Base-by-base conservation (phyloP, 257 asterid genomes). In the Nicotiana knightiana region DNA sequence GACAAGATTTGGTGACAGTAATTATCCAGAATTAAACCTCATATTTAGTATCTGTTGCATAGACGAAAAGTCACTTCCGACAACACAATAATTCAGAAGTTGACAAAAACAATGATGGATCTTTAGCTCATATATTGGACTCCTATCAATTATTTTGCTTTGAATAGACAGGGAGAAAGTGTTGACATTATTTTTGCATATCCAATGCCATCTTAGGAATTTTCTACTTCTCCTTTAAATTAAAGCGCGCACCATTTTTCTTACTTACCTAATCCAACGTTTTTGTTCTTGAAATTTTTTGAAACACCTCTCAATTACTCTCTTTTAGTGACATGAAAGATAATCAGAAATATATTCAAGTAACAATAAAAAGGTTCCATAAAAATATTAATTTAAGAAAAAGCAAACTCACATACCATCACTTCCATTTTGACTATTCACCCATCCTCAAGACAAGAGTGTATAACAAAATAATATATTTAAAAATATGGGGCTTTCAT, bases 101-200 rank as follows among this genome's bases (percentile, higher is more conserved):
- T 10, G 63, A 81, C 79, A 75, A 53, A 63, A 66, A 26, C 63
- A 75, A 75, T 28, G 26, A 51, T 51, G 43, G 51, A 46, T 21
- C 1, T 16, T 28, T n/a, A 39, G 28, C 54, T 80, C 70, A 35
- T 21, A 18, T 82, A 81, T 84, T 84, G 84, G 78, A 80, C 33
- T 63, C 37, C 37, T 68, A 51, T 77, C 57, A 70, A 84, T 79
- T 55, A 81, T 73, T 73, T 28, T 28, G 54, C 4, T 62, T 63
- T 17, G 51, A 26, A 26, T 66, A 66, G 17, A 43, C 33, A 26
- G 35, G 24, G 24, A 39, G 80, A 81, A 61, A 24, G 26, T 33
- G 61, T 13, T 58, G 77, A 28, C 58, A 33, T 21, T 0, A 28
- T 28, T 28, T 18, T 70, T 7, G 46, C 6, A 12, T 43, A 17